Percentiles rank a stretch among this genome's conserved stretches.
These are phyloP conservation scores for Craterostigma plantagineum DNA, from an alignment of 257 asterid species.

Conservation along the genomic window DNA sequence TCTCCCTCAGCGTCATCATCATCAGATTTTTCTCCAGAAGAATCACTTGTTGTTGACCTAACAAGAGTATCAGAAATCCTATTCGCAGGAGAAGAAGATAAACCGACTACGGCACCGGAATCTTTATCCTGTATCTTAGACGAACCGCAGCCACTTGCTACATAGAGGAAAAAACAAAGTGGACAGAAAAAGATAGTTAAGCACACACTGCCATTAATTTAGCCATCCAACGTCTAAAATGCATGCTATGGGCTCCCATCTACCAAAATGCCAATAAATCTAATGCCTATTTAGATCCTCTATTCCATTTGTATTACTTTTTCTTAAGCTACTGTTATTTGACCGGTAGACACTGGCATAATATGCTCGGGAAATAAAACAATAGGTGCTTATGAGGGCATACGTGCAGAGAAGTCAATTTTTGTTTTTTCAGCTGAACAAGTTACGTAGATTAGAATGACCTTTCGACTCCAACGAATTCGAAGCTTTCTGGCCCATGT, in stretches of 20 bases:
- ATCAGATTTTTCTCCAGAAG: conserved; percentile 77
- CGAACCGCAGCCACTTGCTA: conserved; percentile 31
- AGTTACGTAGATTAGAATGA: conserved; percentile 7
- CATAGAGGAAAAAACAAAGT: not conserved
- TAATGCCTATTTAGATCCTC: no score
- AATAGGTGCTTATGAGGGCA: not conserved
- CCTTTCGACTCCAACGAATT: conserved; percentile 19
- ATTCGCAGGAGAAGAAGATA: conserved; percentile 35
- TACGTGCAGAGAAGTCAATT: not conserved
- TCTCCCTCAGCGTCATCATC: conserved; percentile 90
- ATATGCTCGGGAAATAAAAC: no score
- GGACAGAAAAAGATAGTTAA: conserved; percentile 2
- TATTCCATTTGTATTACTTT: no score
- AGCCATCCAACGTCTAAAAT: not conserved
- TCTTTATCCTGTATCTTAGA: conserved; percentile 40
- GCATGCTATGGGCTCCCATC: no score
- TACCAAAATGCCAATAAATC: no score
- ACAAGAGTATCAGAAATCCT: conserved; percentile 45
- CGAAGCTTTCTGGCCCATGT: conserved; percentile 27
- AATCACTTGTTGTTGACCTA: conserved; percentile 76
- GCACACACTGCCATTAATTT: not conserved
- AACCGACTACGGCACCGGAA: conserved; percentile 29
- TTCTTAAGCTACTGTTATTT: no score
- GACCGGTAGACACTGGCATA: no score
- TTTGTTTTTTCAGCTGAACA: not conserved